Base-by-base conservation (phyloP, 2,329 filamentous ascomycete genomes). In the Chrysosporium queenslandicum region DNA sequence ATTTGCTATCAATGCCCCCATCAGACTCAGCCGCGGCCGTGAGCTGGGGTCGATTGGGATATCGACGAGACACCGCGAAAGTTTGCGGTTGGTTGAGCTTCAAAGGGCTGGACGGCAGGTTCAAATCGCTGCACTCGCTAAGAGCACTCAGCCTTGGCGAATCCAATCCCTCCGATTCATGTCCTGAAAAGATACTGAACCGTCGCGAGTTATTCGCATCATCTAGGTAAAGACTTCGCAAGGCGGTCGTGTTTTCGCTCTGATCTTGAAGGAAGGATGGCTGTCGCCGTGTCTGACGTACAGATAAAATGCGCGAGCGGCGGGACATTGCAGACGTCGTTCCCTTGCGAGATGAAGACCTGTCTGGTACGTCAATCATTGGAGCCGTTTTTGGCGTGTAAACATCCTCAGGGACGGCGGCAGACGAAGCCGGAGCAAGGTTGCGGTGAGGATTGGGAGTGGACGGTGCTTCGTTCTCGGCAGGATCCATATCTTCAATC, bases 71-170 rank as follows among this genome's bases (percentile, higher is more conserved):
- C 3, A 23, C 29, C 11, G 29, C 23, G 5, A 46, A 6, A 21
- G 50, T 37, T 20, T 54, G 58, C 21, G 58, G 52, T 46, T 50
- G 57, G 32, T 47, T 53, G 6, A 56, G 41, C 23, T 16, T 4
- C n/a, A 58, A 5, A 55, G 57, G 42, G 14, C 59, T 59, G n/a
- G 65, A 66, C 11, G 63, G 60, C 1, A 65, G 61, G 37, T 64
- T 63, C 14, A 72, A 58, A 54, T 72, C 69, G 50, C 70, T 72
- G 57, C 70, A 72, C 58, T 73, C 71, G 46, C 71, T 73, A 0
- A 73, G 60, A 18, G 69, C 64, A 53, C 71, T 73, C 7, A 72
- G 59, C 46, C 71, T 62, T 2, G 70, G 70, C 6, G 69, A 72
- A 29, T 60, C 63, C 0, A 64, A 62, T n/a, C 69, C 66, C 4